Base-by-base conservation (phyloP, 2,329 filamentous ascomycete genomes). In the Aphanoascus verrucosus region DNA sequence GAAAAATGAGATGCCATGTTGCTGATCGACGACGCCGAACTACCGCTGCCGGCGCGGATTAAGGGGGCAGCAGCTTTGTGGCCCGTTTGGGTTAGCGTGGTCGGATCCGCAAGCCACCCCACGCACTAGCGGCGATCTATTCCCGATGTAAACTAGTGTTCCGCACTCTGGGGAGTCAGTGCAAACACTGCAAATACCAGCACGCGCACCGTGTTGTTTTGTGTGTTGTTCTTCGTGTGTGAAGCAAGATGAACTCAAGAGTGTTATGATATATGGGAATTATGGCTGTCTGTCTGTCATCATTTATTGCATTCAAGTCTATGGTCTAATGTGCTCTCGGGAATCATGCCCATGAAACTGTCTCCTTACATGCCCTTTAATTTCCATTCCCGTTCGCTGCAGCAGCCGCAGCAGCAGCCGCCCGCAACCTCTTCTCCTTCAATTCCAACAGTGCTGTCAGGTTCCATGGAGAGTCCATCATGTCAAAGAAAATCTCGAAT, bases 391-490 rank as follows among this genome's bases (percentile, higher is more conserved):
- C 49, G 28, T 43, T 51, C 31, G 38, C 49, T 42, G 37, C 48
- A 23, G 41, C 31, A 5, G 20, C 38, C 4, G 52, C 45, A 3
- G 44, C 52, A 43, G 52, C 44, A 8, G 56, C 53, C 20, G 37
- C 49, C 14, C 48, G 52, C 15, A 57, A 19, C 37, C 56, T 49
- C 48, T 55, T 50, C 28, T 57, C 53, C 53, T 57, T 57, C 17
- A 57, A 34, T 5, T 55, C 42, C 44, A 57, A 53, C 49, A 57
- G 51, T n/a, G 40, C 44, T 23, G 56, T 55, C 34, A 57, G 49
- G 46, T 57, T 57, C 53, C 53, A 55, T 12, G 56, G 56, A 7
- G 56, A 57, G 42, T 57, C 56, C 23, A 57, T 47, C 45, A 57
- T 57, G 37, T 57, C 56, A 40, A 57, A 57, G 49, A 55, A 57